A percentile compares a stretch with the other conserved stretches of the same genome.
Evolutionary conservation across 257 asterid species (phyloP).

Genomic region (Vinca minor): DNA sequence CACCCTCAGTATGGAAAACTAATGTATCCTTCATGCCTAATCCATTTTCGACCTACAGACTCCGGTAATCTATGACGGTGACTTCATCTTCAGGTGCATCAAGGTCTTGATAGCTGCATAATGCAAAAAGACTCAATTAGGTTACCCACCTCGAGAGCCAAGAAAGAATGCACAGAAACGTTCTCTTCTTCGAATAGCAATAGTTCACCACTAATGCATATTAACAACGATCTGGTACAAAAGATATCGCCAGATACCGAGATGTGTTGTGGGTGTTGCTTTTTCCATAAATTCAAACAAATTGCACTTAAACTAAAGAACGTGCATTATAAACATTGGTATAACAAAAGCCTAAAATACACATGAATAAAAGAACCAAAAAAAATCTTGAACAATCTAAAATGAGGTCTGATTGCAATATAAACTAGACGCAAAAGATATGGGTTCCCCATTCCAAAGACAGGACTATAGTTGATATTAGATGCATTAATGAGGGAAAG

Average conservation of each 20-base stretch:
- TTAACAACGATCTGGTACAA: background rate
- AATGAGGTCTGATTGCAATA: background rate
- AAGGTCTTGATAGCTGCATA: conserved; percentile 86
- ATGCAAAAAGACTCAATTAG: conserved; percentile 3
- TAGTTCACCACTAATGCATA: no score
- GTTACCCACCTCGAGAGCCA: conserved; percentile 7
- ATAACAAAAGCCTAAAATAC: no score
- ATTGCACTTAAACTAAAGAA: no score
- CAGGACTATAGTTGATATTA: background rate
- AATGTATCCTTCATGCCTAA: background rate
- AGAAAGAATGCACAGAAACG: background rate
- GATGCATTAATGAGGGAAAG: background rate
- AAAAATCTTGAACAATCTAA: background rate
- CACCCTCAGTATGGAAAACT: background rate
- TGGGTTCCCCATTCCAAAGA: background rate
- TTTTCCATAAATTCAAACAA: no score
- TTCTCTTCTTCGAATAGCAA: background rate
- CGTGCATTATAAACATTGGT: no score
- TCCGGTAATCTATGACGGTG: conserved; percentile 91
- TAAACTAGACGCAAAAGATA: background rate
- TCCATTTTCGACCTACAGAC: conserved; percentile 41
- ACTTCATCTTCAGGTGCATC: conserved; percentile 99
- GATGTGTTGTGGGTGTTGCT: no score
- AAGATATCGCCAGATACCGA: background rate
- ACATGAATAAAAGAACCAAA: background rate